Evolutionary conservation across 75 land plant genomes (phyloP), one percentile per base, ranked within the genome.

Genomic region (Isoetes taiwanensis): DNA sequence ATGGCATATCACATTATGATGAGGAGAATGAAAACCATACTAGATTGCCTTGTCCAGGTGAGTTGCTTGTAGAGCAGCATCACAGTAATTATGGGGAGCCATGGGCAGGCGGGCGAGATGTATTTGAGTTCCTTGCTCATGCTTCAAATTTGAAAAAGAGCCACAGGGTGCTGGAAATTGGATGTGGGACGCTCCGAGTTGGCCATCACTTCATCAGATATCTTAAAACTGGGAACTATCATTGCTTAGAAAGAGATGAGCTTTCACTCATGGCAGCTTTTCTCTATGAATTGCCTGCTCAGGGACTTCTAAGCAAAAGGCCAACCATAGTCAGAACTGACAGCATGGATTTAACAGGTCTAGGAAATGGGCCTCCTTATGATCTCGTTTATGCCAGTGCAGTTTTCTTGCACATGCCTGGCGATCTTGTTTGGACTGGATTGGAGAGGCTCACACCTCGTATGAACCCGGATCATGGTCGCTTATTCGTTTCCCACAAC

Each of bases 1-100:
- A 85, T 34, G 95, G 95, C 31, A 81, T 85, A 30, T 88, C 95
- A 5, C 95, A 88, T 37, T 88, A 88, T 39, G 90, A 85, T 53
- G 79, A 54, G 14, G 60, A 48, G 2, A 48, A 30, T 28, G 56
- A 64, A 31, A 80, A 69, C 59, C 73, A 71, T 9, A 80, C 70
- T 1, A 63, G 68, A 0, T 63, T 88, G 3, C 82, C 72, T 0
- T 88, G 95, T 64, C 95, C 95, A 0, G 79, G 75, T 5, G 95
- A 81, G 57, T 65, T 88, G 4, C 82, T 88, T 10, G 95, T 88
- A 32, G 95, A 88, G 64, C 86, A 85, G 65, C 95, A 88, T 57
- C 95, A 88, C 58, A 88, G 95, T 62, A 85, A 88, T 67, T 88
- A 88, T 68, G 95, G 95, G 14, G 95, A 88, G 53, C 95, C 95